These are phyloP conservation scores for Cunninghamia lanceolata DNA, from an alignment of 75 land plant species.

Conservation along the genomic window DNA sequence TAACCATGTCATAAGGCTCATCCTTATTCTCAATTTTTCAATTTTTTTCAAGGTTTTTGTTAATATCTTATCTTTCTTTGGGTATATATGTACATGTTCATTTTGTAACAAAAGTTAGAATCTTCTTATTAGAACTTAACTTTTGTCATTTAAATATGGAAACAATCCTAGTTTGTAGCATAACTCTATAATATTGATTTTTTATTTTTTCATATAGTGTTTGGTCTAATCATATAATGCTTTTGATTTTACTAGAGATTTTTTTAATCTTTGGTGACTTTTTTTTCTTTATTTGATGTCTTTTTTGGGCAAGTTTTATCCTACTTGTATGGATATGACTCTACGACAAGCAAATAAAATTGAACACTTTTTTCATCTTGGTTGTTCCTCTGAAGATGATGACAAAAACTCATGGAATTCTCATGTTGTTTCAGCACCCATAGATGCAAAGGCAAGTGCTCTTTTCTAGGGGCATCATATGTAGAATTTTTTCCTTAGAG, in stretches of 20 bases:
- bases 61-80: not conserved
- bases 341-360: constrained; percentile 24
- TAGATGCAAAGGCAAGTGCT: constrained; percentile 6
- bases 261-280: not conserved
- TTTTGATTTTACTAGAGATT: not conserved
- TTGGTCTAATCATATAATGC: not conserved
- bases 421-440: constrained; percentile 2
- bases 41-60: not conserved
- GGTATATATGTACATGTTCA: not conserved
- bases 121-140: not conserved
- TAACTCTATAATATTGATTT: not conserved
- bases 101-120: not conserved
- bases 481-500: not conserved
- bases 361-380: constrained; percentile 29
- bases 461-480: not conserved
- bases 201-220: not conserved
- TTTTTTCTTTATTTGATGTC: not conserved
- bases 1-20: not conserved
- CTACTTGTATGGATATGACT: constrained; percentile 31
- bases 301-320: constrained; percentile 30
- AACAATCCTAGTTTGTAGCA: not conserved
- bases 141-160: not conserved
- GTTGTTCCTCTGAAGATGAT: constrained; percentile 22
- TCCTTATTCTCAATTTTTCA: not conserved
- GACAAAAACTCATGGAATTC: constrained; percentile 13